phyloP scores from a whole-genome alignment of 306 rosid species.

The cucumber (Cucumis sativus) region Cucumber_9930_V3 NC_026656.2:14718501-14719000 shows the following conservation, averaged over 20 bases:
- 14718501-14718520: no score
- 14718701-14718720: background rate
- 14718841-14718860: background rate
- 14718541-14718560: no score
- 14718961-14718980: background rate
- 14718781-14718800: background rate
- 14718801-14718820: background rate
- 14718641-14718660: background rate
- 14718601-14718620: background rate
- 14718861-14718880: background rate
- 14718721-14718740: background rate
- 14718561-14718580: no score
- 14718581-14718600: no score
- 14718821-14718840: background rate
- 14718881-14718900: background rate
- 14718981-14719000: background rate
- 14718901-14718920: background rate
- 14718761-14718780: background rate
- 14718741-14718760: background rate
- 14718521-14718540: no score
- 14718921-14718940: background rate
- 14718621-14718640: background rate
- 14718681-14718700: background rate
- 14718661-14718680: background rate
- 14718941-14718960: background rate